These are phyloP conservation scores for Platanthera zijinensis DNA, from an alignment of 106 monocot genomes.

Conservation along the genomic window DNA sequence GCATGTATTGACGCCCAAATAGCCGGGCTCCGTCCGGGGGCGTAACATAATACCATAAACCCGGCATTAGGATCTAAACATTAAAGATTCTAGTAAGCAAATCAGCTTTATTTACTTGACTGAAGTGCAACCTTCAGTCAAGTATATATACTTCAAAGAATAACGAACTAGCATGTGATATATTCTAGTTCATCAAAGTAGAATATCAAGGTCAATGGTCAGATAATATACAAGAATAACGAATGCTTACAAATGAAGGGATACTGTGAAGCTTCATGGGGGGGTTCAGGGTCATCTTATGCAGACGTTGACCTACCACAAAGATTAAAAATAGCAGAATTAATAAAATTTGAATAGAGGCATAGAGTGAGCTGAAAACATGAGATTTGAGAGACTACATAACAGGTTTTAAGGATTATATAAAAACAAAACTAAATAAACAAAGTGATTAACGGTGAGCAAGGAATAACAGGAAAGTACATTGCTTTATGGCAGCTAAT, in stretches of 20 bases:
- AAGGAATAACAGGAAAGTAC: slow-evolving; percentile 24
- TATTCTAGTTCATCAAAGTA: not conserved
- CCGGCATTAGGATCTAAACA: not conserved
- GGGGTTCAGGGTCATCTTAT: slow-evolving; percentile 71
- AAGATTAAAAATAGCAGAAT: not conserved
- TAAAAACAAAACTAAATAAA: slow-evolving; percentile 3
- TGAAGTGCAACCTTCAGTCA: not conserved
- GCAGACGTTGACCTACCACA: slow-evolving; percentile 70
- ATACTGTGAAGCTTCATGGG: slow-evolving; percentile 49
- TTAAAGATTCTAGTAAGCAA: not conserved
- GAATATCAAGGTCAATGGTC: not conserved
- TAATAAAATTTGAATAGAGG: not conserved
- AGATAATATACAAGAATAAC: not conserved
- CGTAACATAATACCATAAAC: no score
- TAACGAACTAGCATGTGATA: not conserved
- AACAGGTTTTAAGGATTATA: not conserved
- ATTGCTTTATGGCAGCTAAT: slow-evolving; percentile 92
- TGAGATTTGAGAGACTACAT: not conserved
- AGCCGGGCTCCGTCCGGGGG: no score
- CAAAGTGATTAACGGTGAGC: not conserved
- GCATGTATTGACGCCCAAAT: no score
- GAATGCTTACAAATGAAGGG: slow-evolving; percentile 59
- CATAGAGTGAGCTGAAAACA: not conserved
- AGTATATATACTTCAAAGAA: not conserved
- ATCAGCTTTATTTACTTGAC: not conserved